Conservation (phyloP, 164 flowering plant species). For the Magnolia changhungtana region DNA sequence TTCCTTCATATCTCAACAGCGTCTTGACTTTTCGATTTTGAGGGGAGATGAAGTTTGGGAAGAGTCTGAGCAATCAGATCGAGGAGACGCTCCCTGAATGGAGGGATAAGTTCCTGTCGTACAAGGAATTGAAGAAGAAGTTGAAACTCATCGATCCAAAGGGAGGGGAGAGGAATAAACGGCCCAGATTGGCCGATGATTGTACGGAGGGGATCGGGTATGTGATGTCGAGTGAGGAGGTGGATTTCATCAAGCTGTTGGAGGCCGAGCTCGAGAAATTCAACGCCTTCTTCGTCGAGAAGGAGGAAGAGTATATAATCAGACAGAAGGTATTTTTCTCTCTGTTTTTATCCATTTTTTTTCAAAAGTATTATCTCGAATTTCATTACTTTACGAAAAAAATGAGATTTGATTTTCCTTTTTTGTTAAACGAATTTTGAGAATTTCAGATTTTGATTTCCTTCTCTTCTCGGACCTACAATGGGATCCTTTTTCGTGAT, state of each 20-base stretch:
- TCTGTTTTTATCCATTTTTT: background rate
- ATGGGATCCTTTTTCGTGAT: too few species aligned
- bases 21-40: background rate
- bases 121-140: constrained; percentile 80
- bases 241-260: constrained; percentile 57
- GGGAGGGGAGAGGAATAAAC: constrained; percentile 30
- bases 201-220: constrained; percentile 12
- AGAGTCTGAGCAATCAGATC: constrained; percentile 81
- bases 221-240: constrained; percentile 54
- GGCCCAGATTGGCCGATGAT: constrained; percentile 29
- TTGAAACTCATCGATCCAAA: constrained; percentile 55
- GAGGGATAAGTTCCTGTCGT: constrained; percentile 87
- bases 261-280: constrained; percentile 88
- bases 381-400: background rate
- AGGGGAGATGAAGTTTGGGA: constrained; percentile 79
- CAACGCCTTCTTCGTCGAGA: constrained; percentile 77
- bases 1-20: background rate
- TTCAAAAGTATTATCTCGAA: background rate
- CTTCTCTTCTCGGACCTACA: too few species aligned
- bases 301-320: constrained; percentile 90
- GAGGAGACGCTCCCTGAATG: constrained; percentile 93
- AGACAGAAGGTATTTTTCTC: constrained; percentile 54
- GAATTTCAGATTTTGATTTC: background rate
- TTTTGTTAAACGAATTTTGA: too few species aligned
- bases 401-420: too few species aligned